phyloP scores from a whole-genome alignment of 371 early-diverging fungal genomes.

The Mucor piriformis region DNA sequence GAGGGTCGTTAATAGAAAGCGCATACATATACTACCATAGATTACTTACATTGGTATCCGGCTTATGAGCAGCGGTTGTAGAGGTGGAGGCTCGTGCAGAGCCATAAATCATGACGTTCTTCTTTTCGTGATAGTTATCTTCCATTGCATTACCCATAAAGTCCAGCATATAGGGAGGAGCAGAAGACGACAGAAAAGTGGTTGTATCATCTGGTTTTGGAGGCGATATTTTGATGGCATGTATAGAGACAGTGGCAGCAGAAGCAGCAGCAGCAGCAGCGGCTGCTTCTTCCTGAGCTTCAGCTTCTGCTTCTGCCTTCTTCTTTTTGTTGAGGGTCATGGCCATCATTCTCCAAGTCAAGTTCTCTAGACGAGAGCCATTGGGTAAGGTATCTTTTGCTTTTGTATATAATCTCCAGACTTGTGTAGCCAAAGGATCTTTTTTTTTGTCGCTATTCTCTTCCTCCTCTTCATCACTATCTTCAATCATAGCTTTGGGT shows the following conservation, averaged over 20 bases:
- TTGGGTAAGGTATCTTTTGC: conserved; percentile 65
- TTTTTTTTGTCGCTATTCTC: conserved; percentile 40
- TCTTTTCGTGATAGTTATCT: conserved; percentile 7
- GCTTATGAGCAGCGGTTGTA: not conserved
- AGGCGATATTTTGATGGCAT: conserved; percentile 16
- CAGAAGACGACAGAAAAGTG: conserved; percentile 31
- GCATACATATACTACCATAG: not conserved
- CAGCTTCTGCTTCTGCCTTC: conserved; percentile 26
- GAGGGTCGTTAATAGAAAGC: not conserved
- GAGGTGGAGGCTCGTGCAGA: conserved; percentile 33
- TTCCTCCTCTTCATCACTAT: conserved; percentile 35
- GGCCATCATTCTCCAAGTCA: conserved; percentile 72
- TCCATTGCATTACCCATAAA: conserved; percentile 23
- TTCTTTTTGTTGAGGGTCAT: conserved; percentile 54
- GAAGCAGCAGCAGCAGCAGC: not conserved
- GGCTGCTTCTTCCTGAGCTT: conserved; percentile 3
- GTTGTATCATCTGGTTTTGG: conserved; percentile 34
- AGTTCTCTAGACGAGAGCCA: conserved; percentile 63
- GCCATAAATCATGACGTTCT: conserved; percentile 40
- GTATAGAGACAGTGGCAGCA: conserved; percentile 1
- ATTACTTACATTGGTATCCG: not conserved
- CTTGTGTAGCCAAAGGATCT: conserved; percentile 58
- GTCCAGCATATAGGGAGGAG: conserved; percentile 38
- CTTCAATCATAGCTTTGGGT: conserved; percentile 25
- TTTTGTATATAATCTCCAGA: conserved; percentile 69